Evolutionary conservation across 768 basidiomycete genomes (phyloP).

Genomic region (Trametes cingulata): DNA sequence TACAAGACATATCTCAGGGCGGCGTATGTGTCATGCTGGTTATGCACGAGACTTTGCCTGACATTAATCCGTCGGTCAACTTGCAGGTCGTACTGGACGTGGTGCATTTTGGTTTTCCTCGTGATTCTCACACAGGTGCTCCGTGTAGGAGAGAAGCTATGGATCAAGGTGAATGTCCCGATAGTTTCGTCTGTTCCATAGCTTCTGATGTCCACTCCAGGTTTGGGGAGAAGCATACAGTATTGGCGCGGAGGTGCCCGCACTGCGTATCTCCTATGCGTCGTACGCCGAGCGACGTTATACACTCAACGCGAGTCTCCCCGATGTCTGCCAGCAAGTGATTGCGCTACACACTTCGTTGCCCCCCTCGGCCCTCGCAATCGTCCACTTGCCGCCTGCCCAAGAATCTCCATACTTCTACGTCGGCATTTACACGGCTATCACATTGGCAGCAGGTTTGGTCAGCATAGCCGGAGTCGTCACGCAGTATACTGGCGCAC

Average conservation of each 20-base stretch:
- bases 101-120: conserved; percentile 52
- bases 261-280: not conserved
- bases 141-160: conserved; percentile 62
- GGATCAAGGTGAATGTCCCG: conserved; percentile 61
- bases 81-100: conserved; percentile 67
- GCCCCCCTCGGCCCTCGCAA: not conserved
- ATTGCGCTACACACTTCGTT: conserved; percentile 11
- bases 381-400: conserved; percentile 44
- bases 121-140: conserved; percentile 50
- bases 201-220: conserved; percentile 31
- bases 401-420: conserved; percentile 71
- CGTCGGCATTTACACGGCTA: conserved; percentile 62
- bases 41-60: not conserved
- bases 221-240: conserved; percentile 70
- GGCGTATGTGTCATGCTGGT: conserved; percentile 48
- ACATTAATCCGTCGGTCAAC: not conserved
- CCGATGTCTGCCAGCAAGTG: conserved; percentile 24
- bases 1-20: conserved; percentile 68
- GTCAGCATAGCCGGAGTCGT: conserved; percentile 48
- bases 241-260: not conserved
- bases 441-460: conserved; percentile 52
- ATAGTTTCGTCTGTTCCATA: not conserved
- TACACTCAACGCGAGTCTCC: conserved; percentile 25
- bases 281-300: conserved; percentile 28
- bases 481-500: conserved; percentile 63